Evolutionary conservation across 441 rosid genomes (phyloP), one percentile per base, ranked within the genome.

Genomic region (Erodium trifolium): DNA sequence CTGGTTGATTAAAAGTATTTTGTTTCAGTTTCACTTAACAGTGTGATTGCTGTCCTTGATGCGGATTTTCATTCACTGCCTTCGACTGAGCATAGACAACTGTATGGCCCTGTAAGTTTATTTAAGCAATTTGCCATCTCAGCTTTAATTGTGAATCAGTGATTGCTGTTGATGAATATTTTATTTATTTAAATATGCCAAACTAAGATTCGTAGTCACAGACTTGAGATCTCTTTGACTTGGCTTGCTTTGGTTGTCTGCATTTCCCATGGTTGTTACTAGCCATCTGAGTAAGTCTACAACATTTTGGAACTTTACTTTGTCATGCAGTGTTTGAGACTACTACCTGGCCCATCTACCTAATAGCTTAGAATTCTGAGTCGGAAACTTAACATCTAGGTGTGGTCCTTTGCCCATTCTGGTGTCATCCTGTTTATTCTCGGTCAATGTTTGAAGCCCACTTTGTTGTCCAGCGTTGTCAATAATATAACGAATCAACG

Each of bases 31-130:
- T 92, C 95, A 45, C 81, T 92, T 72, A 88, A 91, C 85, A 92
- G 97, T 72, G 97, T 95, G 76, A 95, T 95, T 77, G 97, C 99
- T 16, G 98, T 95, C 74, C 77, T 95, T 90, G 99, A 95, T 84
- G 96, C 95, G 70, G 99, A 95, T 84, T 95, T 95, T 71, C 99
- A 95, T 80, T 95, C 98, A 72, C 97, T 92, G 69, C 95, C 99
- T 78, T 89, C 99, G 45, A 83, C 82, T 69, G 92, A 90, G 76
- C 97, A 92, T 76, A 81, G 98, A 74, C 97, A 95, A 76, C 97
- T 86, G 73, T 95, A 90, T 85, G 99, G 99, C 70, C 98, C 97
- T 76, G 99, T 95, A 95, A 76, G 99, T 87, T 66, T 73, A 74
- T 75, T 70, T 82, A 69, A 67, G 66, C 78, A 59, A 74, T 12